These are phyloP conservation scores for Xylariomycetidae sp. DNA, from an alignment of 2,329 filamentous ascomycete species.

Conservation along the genomic window DNA sequence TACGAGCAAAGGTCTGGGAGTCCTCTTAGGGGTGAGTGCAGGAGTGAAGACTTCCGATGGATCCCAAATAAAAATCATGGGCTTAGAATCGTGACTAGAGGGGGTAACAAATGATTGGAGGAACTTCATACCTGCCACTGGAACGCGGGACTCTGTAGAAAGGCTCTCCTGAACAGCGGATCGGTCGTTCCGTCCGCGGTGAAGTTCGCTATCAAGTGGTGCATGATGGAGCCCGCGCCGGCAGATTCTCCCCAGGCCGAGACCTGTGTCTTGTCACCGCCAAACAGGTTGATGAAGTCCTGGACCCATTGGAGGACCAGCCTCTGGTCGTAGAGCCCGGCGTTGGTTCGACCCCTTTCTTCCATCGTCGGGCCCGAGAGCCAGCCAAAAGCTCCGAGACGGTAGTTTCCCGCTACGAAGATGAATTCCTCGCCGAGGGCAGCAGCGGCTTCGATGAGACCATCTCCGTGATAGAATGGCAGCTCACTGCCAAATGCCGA, in stretches of 20 bases:
- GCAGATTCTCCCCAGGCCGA: conserved; percentile 42
- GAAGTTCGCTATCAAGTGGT: conserved; percentile 47
- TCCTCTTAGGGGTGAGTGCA: no score
- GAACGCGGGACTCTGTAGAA: conserved; percentile 26
- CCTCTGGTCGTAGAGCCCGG: conserved; percentile 33
- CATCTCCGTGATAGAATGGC: conserved; percentile 34
- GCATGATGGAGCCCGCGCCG: conserved; percentile 45
- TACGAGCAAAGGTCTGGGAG: no score
- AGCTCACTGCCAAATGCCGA: conserved; percentile 30
- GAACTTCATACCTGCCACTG: no score
- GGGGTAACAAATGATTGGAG: no score
- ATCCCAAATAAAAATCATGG: no score
- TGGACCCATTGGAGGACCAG: conserved; percentile 40
- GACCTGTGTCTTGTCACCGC: conserved; percentile 37
- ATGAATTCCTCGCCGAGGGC: conserved; percentile 38
- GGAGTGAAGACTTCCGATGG: no score
- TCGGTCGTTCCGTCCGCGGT: conserved; percentile 36
- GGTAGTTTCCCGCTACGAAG: conserved; percentile 44
- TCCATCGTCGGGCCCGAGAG: conserved; percentile 42
- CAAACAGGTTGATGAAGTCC: conserved; percentile 33
- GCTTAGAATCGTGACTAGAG: no score
- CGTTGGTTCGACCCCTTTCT: conserved; percentile 37
- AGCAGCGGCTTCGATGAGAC: conserved; percentile 29
- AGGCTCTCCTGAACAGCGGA: conserved; percentile 33
- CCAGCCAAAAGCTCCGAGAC: conserved; percentile 45